These are phyloP conservation scores for Scolecobasidium constrictum DNA, from an alignment of 2,329 filamentous ascomycete genomes.

Conservation along the genomic window DNA sequence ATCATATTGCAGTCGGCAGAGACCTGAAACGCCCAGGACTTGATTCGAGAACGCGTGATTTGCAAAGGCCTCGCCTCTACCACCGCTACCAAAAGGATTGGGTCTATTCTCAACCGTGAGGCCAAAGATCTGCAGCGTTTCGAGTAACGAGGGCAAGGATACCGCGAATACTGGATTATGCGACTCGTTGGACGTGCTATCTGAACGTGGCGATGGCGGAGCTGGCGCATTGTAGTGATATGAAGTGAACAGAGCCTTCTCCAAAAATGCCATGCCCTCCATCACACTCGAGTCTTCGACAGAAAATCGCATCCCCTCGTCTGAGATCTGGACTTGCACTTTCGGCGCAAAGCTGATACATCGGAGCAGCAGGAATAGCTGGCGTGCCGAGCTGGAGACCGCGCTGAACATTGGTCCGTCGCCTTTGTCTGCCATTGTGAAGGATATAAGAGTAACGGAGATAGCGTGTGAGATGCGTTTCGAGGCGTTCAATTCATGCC, in stretches of 20 bases:
- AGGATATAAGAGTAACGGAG: no score
- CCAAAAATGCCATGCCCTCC: conserved; percentile 79
- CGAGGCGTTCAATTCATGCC: conserved; percentile 5
- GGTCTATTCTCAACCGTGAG: conserved; percentile 33
- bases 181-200: conserved; percentile 23
- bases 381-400: conserved; percentile 66
- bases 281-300: conserved; percentile 83
- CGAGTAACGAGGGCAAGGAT: conserved; percentile 74
- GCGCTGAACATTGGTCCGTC: conserved; percentile 57
- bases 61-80: conserved; percentile 15
- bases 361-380: conserved; percentile 55
- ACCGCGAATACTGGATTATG: conserved; percentile 47
- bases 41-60: conserved; percentile 71
- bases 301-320: conserved; percentile 76
- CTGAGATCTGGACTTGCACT: conserved; percentile 64
- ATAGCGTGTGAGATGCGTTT: background rate
- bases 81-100: conserved; percentile 10
- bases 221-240: conserved; percentile 56
- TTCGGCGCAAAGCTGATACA: conserved; percentile 52
- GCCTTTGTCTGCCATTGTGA: conserved; percentile 25
- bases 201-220: conserved; percentile 29
- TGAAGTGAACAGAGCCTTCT: conserved; percentile 78
- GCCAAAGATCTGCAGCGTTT: conserved; percentile 91
- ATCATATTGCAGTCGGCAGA: conserved; percentile 72
- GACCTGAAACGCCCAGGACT: conserved; percentile 70